Evolutionary conservation across 2,329 filamentous ascomycete genomes (phyloP), one percentile per base, ranked within the genome.

Genomic region (Colletotrichum viniferum): DNA sequence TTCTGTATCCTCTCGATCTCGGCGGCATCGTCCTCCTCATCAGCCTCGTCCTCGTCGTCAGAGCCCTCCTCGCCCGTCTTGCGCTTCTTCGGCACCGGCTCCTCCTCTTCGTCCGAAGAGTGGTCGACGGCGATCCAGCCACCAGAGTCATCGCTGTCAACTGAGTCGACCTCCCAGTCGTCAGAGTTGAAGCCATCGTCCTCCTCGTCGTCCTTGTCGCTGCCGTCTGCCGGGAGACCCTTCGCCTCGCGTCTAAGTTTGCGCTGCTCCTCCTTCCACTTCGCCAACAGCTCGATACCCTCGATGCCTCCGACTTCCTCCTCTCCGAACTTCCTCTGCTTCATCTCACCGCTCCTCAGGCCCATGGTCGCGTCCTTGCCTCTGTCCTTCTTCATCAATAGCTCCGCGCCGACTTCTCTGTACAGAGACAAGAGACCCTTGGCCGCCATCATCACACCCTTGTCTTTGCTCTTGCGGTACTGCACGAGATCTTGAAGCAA

Each of bases 401-500:
- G 91, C 78, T 98, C 95, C 0, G 97, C 95, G 43, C 94, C 96
- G 16, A 98, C 94, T 81, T 98, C 96, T 79, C 97, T 90, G 87
- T 98, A 99, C 7, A 99, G 88, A 28, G 95, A 95, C 56, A 99
- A 88, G 8, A 99, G 88, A 77, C 97, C 96, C 83, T 97, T 96
- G 16, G 96, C 96, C 9, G 97, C 97, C 97, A 99, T 98, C 91
- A 98, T 96, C n/a, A 97, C 95, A 75, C 96, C 96, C 88, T 98
- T 99, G 82, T 99, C 97, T 83, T 99, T 99, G 82, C 95, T 98
- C 88, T 97, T 98, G 76, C 95, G 92, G 86, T 99, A 98, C 87
- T 97, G 94, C 12, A 98, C 96, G 68, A 99, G 86, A 87, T 99
- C 97, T 83, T 99, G 96, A 34, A 99, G 87, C n/a, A 99, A 86